These are phyloP conservation scores for Hanseniaspora valbyensis DNA, from an alignment of 805 yeast species.

Conservation along the genomic window DNA sequence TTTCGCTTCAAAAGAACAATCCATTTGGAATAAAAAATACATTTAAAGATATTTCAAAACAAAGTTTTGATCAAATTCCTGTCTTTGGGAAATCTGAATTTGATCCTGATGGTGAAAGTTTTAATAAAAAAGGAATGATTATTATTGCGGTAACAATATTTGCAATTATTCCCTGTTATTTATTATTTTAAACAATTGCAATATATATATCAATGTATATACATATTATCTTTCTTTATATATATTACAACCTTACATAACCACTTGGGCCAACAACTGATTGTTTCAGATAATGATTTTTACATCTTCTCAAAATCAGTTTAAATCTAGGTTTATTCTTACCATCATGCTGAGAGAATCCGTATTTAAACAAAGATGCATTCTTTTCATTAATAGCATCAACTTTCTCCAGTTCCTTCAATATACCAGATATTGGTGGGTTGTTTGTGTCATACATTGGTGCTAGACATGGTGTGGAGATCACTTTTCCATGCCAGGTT, in stretches of 20 bases:
- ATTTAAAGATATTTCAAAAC: neutral
- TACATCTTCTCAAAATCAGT: slow-evolving; percentile 19
- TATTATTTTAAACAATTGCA: neutral
- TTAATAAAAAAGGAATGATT: slow-evolving; percentile 20
- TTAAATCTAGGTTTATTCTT: slow-evolving; percentile 15
- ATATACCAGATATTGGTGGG: slow-evolving; percentile 20
- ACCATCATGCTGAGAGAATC: slow-evolving; percentile 13
- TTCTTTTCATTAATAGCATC: neutral
- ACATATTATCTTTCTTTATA: too few species aligned
- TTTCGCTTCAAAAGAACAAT: neutral
- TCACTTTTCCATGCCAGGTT: slow-evolving; percentile 41
- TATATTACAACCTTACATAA: slow-evolving; percentile 11
- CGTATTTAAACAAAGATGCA: slow-evolving; percentile 9
- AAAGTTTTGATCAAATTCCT: slow-evolving; percentile 1
- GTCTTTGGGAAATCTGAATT: slow-evolving; percentile 18
- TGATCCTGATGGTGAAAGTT: slow-evolving; percentile 23
- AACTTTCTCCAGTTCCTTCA: slow-evolving; percentile 11
- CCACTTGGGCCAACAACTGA: slow-evolving; percentile 27
- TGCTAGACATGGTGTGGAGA: slow-evolving; percentile 28
- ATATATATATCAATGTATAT: neutral
- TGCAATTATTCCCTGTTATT: slow-evolving; percentile 16
- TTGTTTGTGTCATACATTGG: slow-evolving; percentile 24
- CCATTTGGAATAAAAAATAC: too few species aligned
- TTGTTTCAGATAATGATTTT: slow-evolving; percentile 25
- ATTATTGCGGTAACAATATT: slow-evolving; percentile 17